phyloP scores from a whole-genome alignment of 805 yeast genomes.

The Suhomyces tanzawaensis region DNA sequence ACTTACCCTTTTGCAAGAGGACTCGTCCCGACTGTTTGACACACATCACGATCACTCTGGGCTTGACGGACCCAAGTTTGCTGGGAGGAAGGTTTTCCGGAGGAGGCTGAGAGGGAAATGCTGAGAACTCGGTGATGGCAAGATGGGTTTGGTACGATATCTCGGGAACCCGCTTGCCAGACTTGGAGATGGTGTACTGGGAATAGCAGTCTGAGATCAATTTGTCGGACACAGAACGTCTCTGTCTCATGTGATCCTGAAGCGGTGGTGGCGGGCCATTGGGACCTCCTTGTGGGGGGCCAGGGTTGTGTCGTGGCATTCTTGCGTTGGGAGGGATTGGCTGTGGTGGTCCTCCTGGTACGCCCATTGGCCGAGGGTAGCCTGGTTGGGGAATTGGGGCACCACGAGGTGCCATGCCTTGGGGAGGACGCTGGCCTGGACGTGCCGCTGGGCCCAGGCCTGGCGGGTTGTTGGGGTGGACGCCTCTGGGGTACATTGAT shows the following conservation, averaged over 20 bases:
- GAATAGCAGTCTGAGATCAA: constrained; percentile 39
- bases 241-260: constrained; percentile 4
- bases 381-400: background rate
- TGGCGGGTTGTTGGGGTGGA: constrained; percentile 2
- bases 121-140: constrained; percentile 69
- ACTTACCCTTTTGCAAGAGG: constrained; percentile 81
- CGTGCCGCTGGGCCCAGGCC: constrained; percentile 1
- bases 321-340: background rate
- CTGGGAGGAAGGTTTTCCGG: constrained; percentile 50
- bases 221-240: constrained; percentile 25
- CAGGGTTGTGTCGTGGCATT: background rate
- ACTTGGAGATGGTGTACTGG: constrained; percentile 21
- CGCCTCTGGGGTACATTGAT: constrained; percentile 5
- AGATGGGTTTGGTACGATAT: constrained; percentile 70
- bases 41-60: constrained; percentile 59
- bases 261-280: constrained; percentile 3
- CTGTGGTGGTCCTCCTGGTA: constrained; percentile 4
- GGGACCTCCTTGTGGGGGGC: background rate
- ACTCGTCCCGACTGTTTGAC: constrained; percentile 66
- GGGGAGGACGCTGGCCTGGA: background rate
- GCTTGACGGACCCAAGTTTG: constrained; percentile 44
- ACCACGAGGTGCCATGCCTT: constrained; percentile 4
- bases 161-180: constrained; percentile 24
- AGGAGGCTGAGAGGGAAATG: constrained; percentile 66
- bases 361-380: constrained; percentile 1